phyloP scores from a whole-genome alignment of 768 basidiomycete species.

The Naganishia onofrii region DNA sequence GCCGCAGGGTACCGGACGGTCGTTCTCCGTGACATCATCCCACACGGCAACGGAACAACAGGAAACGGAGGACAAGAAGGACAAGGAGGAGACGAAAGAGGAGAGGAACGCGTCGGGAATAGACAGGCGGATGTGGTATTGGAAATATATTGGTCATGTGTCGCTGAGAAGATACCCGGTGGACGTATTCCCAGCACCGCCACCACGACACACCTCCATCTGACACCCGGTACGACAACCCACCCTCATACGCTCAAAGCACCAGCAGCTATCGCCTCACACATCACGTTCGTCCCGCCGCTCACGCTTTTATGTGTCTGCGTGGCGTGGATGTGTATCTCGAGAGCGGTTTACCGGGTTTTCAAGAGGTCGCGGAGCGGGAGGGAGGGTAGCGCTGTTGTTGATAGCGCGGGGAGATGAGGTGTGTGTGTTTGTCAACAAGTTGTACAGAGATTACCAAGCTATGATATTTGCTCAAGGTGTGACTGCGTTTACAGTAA shows the following conservation, averaged over 20 bases:
- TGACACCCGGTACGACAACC: no score
- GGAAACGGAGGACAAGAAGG: background rate
- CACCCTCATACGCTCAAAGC: no score
- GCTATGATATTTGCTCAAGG: no score
- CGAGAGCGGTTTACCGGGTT: conserved; percentile 14
- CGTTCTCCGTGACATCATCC: background rate
- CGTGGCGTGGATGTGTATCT: background rate
- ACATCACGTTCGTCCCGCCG: conserved; percentile 3
- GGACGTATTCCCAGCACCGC: no score
- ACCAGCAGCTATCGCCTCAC: background rate
- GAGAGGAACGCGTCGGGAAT: background rate
- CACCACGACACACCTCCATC: no score
- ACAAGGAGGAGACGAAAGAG: background rate
- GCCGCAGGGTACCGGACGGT: background rate
- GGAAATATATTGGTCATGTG: conserved; percentile 3
- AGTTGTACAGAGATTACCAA: no score
- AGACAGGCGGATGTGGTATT: background rate
- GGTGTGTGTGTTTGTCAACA: background rate
- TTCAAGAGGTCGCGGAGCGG: conserved; percentile 1
- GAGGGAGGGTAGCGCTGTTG: no score
- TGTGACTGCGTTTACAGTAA: background rate
- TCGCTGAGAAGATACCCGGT: no score
- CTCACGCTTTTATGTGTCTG: background rate
- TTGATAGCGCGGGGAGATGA: background rate
- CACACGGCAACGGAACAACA: no score